A percentile compares a stretch with the other conserved stretches of the same genome.
These are phyloP conservation scores for Oenanthe sinensis DNA, from an alignment of 129 eudicot species.

Conservation along the genomic window DNA sequence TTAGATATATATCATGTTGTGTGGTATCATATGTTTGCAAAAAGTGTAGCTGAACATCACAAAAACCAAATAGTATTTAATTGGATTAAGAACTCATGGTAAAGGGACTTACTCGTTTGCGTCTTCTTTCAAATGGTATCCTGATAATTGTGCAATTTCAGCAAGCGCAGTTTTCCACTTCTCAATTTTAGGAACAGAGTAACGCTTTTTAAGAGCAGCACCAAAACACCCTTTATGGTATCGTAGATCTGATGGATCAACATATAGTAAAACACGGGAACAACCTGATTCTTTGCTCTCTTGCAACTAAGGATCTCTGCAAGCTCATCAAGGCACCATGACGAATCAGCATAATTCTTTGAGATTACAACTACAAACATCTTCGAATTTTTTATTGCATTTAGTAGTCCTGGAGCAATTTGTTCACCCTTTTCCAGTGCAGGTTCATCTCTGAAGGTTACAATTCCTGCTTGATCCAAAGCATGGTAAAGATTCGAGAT, in stretches of 20 bases:
- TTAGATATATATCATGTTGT: too few species aligned
- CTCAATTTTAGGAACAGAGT: not conserved
- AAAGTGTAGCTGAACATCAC: too few species aligned
- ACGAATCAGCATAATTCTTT: too few species aligned
- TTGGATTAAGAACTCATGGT: not conserved
- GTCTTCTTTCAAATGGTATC: not conserved
- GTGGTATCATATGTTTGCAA: too few species aligned
- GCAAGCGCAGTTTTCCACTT: constrained; percentile 10
- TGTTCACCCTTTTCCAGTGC: too few species aligned
- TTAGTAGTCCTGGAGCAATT: too few species aligned
- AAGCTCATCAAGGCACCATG: too few species aligned
- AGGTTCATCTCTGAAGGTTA: too few species aligned
- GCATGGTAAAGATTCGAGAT: constrained; percentile 3
- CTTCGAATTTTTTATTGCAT: too few species aligned
- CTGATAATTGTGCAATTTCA: not conserved
- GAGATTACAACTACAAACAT: too few species aligned
- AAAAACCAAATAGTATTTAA: too few species aligned
- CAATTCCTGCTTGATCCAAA: constrained; percentile 8
- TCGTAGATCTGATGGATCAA: constrained; percentile 6
- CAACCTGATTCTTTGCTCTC: not conserved
- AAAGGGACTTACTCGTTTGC: not conserved
- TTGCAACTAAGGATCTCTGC: not conserved
- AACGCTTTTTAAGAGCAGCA: not conserved
- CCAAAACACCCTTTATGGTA: constrained; percentile 2
- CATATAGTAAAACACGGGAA: constrained; percentile 9